Conservation (phyloP, 2,329 filamentous ascomycete species). For the Pseudocercospora fijiensis region DNA sequence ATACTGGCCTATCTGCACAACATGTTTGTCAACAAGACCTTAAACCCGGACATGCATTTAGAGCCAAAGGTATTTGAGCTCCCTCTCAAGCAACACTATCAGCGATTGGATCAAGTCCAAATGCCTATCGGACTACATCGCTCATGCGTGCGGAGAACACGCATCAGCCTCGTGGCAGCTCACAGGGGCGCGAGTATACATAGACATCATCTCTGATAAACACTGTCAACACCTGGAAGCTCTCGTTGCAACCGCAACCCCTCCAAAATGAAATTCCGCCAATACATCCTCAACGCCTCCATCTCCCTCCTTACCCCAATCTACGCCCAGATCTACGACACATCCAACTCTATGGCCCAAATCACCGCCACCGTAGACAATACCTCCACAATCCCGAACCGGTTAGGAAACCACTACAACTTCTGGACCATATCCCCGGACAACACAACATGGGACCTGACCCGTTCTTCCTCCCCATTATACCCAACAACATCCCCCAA, state of each 20-base stretch:
- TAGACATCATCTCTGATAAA: not conserved
- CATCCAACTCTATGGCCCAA: slow-evolving; percentile 20
- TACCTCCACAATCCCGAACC: not conserved
- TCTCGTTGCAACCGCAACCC: not conserved
- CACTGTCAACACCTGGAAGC: not conserved
- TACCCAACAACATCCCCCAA: slow-evolving; percentile 34
- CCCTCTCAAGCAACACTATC: not conserved
- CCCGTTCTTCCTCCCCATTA: slow-evolving; percentile 32
- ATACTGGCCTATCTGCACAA: slow-evolving; percentile 2
- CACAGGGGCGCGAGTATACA: not conserved
- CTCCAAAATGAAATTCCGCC: slow-evolving; percentile 12
- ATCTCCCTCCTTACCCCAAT: slow-evolving; percentile 12
- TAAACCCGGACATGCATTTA: not conserved
- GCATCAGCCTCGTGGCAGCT: not conserved
- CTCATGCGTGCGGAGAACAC: not conserved
- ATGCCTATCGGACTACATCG: not conserved
- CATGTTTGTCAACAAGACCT: not conserved
- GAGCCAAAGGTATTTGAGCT: not conserved
- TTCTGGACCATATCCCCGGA: slow-evolving; percentile 33
- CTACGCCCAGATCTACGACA: slow-evolving; percentile 23
- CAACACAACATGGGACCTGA: slow-evolving; percentile 37
- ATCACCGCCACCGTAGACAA: slow-evolving; percentile 13
- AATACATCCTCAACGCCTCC: slow-evolving; percentile 8
- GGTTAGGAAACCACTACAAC: slow-evolving; percentile 39
- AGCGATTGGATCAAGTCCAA: slow-evolving; percentile 1